A percentile compares a stretch with the other conserved stretches of the same genome.
These are phyloP conservation scores for Sindora glabra DNA, from an alignment of 306 rosid genomes.

Conservation along the genomic window DNA sequence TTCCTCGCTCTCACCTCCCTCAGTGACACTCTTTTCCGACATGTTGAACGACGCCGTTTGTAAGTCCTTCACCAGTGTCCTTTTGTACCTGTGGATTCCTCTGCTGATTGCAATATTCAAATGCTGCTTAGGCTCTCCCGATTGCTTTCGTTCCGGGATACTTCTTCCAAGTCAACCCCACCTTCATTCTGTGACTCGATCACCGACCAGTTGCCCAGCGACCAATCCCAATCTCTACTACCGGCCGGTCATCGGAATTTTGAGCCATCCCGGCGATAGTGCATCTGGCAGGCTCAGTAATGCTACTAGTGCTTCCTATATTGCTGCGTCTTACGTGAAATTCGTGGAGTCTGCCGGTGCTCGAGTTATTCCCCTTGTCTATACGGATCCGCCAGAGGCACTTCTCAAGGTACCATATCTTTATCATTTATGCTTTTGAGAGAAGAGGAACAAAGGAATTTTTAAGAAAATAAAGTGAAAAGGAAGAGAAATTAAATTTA, in stretches of 20 bases:
- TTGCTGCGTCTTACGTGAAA: constrained; percentile 85
- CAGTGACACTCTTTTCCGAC: neutral
- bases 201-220: constrained; percentile 23
- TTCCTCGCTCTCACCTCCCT: neutral
- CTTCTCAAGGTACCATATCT: constrained; percentile 36
- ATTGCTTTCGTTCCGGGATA: constrained; percentile 24
- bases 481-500: no score
- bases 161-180: constrained; percentile 39
- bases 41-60: constrained; percentile 8
- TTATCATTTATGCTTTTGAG: neutral
- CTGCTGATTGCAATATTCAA: constrained; percentile 24
- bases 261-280: constrained; percentile 83
- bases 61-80: neutral
- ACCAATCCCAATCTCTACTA: constrained; percentile 43
- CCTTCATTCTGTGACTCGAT: constrained; percentile 11
- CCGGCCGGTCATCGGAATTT: constrained; percentile 75
- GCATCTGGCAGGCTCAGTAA: constrained; percentile 64
- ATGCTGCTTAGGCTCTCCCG: constrained; percentile 8
- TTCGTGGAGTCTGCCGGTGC: constrained; percentile 84
- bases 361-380: constrained; percentile 75
- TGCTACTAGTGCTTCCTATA: constrained; percentile 49
- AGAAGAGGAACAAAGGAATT: neutral
- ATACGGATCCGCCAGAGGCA: constrained; percentile 47
- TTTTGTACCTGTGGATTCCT: constrained; percentile 35
- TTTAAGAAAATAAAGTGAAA: no score